Base-by-base conservation (phyloP, 306 rosid genomes). In the Castanea crenata region DNA sequence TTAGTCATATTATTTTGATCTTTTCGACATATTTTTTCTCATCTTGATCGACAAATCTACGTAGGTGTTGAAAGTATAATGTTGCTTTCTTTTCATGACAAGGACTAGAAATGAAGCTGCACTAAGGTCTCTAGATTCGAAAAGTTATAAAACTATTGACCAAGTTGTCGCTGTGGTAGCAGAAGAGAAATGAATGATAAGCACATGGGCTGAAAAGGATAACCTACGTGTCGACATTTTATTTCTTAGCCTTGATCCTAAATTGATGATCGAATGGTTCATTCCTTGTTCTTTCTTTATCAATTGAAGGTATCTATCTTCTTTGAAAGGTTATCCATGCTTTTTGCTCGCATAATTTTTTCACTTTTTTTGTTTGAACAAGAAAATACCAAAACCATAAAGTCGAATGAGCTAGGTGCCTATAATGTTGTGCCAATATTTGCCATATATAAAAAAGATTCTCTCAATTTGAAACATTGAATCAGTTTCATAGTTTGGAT, bases 51-150 rank as follows among this genome's bases (percentile, higher is more conserved):
- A 31, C 16, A 11, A 10, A 59, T 18, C 15, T 23, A 61, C 67
- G 67, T 23, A 61, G 25, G 34, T 61, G 29, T 61, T 61, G 67
- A 59, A 5, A 29, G 34, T 14, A 63, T 63, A 63, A 63, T 13
- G 69, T 27, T 63, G 8, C 69, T 13, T 29, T 15, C 65, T 55
- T 49, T 9, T 51, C 16, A 32, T 62, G 78, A 72, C 8, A 73
- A 20, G 64, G 83, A 73, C 83, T 54, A 5, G 32, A 61, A 23
- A 79, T 16, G 29, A 29, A 4, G 65, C n/a, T 41, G 55, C 67
- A 27, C 29, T 79, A 31, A 51, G 55, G 32, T 27, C 51, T 27
- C 51, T 31, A 55, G 67, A 41, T 32, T 67, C 74, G 35, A 34
- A 65, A 51, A 27, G 41, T 27, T 29, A 63, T 62, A 16, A 63